Evolutionary conservation across 2,329 filamentous ascomycete species (phyloP).

Genomic region (Aureobasidium sp.): DNA sequence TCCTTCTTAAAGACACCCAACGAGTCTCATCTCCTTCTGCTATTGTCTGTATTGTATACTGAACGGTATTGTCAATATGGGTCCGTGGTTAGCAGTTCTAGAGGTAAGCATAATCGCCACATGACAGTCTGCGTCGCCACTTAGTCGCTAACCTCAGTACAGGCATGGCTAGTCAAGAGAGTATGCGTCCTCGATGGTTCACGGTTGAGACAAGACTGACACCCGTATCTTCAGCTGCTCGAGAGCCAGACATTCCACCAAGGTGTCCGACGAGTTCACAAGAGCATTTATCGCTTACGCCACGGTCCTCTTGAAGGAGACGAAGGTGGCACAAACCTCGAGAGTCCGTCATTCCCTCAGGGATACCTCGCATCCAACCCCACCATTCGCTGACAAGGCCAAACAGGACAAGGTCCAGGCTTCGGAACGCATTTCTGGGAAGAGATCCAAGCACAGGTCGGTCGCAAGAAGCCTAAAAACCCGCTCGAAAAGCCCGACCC

Average conservation of each 20-base stretch:
- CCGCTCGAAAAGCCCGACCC: neutral
- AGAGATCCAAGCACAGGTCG: conserved; percentile 43
- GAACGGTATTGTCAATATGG: neutral
- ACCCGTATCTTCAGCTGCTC: conserved; percentile 41
- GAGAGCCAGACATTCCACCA: conserved; percentile 50
- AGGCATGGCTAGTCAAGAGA: conserved; percentile 16
- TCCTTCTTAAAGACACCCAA: neutral
- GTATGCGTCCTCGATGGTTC: conserved; percentile 9
- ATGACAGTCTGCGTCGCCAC: neutral
- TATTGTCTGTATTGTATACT: neutral
- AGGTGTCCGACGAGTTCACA: conserved; percentile 45
- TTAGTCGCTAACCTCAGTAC: neutral
- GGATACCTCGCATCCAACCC: neutral
- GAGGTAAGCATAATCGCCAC: conserved; percentile 1
- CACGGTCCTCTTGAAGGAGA: conserved; percentile 44
- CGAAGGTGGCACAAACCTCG: conserved; percentile 43
- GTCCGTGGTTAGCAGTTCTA: conserved; percentile 13
- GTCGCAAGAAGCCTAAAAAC: neutral
- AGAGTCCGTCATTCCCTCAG: conserved; percentile 25
- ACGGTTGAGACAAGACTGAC: neutral
- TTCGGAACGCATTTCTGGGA: conserved; percentile 48
- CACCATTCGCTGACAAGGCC: neutral
- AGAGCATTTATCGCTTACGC: conserved; percentile 37
- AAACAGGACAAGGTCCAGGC: conserved; percentile 23
- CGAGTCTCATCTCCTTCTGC: too few species aligned